These are phyloP conservation scores for Escallonia rubra DNA, from an alignment of 129 eudicot species.

Conservation along the genomic window DNA sequence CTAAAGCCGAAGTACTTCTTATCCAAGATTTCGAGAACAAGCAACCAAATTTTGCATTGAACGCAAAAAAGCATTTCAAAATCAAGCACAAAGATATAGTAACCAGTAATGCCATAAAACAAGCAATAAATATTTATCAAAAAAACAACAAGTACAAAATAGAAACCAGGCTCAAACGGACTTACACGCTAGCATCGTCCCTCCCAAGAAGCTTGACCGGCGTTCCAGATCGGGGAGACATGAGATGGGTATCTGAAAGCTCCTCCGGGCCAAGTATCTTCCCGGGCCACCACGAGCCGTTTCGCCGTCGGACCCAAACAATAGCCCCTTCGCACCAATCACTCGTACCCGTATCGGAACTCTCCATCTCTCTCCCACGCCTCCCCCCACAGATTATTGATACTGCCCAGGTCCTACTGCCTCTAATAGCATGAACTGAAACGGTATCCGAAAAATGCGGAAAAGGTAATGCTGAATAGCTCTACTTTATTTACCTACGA, in stretches of 20 bases:
- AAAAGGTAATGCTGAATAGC: neutral
- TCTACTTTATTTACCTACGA: neutral
- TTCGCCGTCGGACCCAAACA: conserved; percentile 95
- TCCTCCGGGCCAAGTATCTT: conserved; percentile 90
- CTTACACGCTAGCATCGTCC: conserved; percentile 99
- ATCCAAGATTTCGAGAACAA: too few relatives aligned
- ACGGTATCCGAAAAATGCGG: neutral
- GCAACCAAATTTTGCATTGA: too few relatives aligned
- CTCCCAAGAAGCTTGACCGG: conserved; percentile 98
- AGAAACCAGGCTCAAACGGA: neutral
- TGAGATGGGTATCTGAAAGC: conserved; percentile 74
- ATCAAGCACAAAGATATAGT: neutral
- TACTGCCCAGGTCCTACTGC: neutral
- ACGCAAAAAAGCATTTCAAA: too few relatives aligned
- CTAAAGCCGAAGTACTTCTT: too few relatives aligned
- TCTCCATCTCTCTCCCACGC: conserved; percentile 42
- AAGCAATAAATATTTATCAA: neutral
- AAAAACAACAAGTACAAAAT: neutral
- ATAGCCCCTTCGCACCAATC: conserved; percentile 80
- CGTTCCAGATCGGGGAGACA: conserved; percentile 98
- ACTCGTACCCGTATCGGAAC: conserved; percentile 55
- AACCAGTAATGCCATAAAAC: neutral
- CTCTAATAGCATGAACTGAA: neutral
- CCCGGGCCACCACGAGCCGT: conserved; percentile 99
- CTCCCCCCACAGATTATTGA: conserved; percentile 3